Conservation (phyloP, 768 basidiomycete species). For the Auricularia sp. region DNA sequence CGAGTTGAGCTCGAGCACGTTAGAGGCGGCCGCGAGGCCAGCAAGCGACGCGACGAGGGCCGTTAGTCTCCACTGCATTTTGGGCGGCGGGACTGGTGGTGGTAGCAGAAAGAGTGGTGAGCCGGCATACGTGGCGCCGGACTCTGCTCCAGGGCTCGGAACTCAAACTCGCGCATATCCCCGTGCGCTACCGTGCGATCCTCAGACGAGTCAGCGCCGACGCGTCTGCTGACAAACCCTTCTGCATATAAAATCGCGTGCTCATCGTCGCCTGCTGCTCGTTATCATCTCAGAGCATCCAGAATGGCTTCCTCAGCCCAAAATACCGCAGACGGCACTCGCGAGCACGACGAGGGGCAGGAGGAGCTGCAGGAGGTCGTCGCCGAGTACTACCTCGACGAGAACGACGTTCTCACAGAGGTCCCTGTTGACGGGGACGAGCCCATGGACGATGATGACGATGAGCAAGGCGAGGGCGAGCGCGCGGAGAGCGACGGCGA, state of each 20-base stretch:
- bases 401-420: slow-evolving; percentile 57
- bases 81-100: background rate
- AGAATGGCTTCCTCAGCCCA: slow-evolving; percentile 7
- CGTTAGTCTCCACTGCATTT: slow-evolving; percentile 50
- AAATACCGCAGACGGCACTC: slow-evolving; percentile 7
- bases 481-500: slow-evolving; percentile 22
- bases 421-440: slow-evolving; percentile 54
- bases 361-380: slow-evolving; percentile 36
- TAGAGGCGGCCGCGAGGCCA: slow-evolving; percentile 55
- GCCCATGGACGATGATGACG: slow-evolving; percentile 52
- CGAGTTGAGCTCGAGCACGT: slow-evolving; percentile 70
- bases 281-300: background rate
- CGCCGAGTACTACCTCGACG: slow-evolving; percentile 48
- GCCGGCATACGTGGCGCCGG: background rate
- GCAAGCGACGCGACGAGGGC: slow-evolving; percentile 47
- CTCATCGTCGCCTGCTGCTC: background rate
- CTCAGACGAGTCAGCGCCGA: background rate
- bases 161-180: background rate
- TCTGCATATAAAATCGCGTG: background rate
- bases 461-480: slow-evolving; percentile 20
- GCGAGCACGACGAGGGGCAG: slow-evolving; percentile 21
- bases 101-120: background rate
- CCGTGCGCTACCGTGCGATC: background rate
- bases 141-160: background rate
- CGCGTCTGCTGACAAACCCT: background rate